A percentile compares a stretch with the other conserved stretches of the same genome.
Conservation (phyloP, 2,329 filamentous ascomycete genomes). For the Chaetomium sp. region DNA sequence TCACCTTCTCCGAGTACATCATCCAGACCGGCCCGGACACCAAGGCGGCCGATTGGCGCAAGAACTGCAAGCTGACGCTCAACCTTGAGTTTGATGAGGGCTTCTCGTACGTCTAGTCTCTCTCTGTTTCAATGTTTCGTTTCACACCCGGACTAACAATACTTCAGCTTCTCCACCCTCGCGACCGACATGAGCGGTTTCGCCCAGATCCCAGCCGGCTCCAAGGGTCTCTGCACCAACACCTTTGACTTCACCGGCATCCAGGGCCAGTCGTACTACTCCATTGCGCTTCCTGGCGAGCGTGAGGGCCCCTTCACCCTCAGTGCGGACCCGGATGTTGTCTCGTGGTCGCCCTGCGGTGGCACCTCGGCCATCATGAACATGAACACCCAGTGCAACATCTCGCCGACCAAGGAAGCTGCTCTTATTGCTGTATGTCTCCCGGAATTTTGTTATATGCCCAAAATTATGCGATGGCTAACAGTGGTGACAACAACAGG, state of each 20-base stretch:
- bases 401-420: conserved; percentile 10
- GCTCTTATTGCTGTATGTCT: conserved; percentile 17
- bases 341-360: conserved; percentile 20
- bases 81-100: conserved; percentile 21
- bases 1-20: conserved; percentile 21
- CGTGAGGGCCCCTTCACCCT: conserved; percentile 19
- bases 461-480: not conserved
- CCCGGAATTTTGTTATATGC: not conserved
- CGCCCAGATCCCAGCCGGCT: conserved; percentile 19
- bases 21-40: conserved; percentile 19
- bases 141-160: not conserved
- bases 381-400: conserved; percentile 19
- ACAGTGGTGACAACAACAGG: conserved; percentile 2
- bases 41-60: conserved; percentile 18
- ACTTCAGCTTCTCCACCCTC: conserved; percentile 14
- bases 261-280: conserved; percentile 11
- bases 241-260: conserved; percentile 22
- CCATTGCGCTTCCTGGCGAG: conserved; percentile 12
- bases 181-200: conserved; percentile 18
- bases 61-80: conserved; percentile 23
- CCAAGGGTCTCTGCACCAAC: conserved; percentile 19
- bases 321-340: conserved; percentile 15
- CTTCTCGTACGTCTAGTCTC: conserved; percentile 14
- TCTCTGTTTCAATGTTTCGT: not conserved
- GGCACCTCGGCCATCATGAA: conserved; percentile 19